phyloP scores from a whole-genome alignment of 805 yeast genomes.

The Starmerella riodocensis region DNA sequence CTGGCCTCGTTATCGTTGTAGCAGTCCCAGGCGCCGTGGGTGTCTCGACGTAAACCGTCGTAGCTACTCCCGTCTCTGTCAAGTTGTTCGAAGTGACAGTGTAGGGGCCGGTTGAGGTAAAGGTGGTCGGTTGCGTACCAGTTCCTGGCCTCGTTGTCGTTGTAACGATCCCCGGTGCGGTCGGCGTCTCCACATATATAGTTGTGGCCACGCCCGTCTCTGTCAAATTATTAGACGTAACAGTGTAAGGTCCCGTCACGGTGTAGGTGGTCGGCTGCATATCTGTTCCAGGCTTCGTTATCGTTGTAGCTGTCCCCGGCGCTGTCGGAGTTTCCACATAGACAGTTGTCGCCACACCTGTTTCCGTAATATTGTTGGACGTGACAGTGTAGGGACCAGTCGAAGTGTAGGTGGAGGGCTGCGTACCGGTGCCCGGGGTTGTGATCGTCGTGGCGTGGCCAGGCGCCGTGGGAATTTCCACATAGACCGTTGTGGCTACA shows the following conservation, averaged over 20 bases:
- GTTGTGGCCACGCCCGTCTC: neutral
- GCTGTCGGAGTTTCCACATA: constrained; percentile 3
- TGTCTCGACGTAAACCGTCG: neutral
- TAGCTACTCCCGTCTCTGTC: neutral
- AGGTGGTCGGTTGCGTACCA: neutral
- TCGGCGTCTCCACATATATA: constrained; percentile 3
- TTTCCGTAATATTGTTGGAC: neutral
- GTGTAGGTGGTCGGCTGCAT: neutral
- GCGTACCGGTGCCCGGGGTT: neutral
- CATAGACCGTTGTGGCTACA: neutral
- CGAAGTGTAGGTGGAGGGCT: neutral
- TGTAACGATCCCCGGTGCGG: neutral
- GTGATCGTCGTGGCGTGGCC: neutral
- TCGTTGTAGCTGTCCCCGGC: constrained; percentile 1
- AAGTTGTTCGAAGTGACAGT: neutral
- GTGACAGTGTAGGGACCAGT: neutral
- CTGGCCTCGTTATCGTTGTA: neutral
- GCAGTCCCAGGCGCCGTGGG: constrained; percentile 4
- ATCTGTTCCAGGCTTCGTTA: neutral
- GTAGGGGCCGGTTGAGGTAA: neutral
- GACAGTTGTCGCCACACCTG: neutral
- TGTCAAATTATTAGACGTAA: neutral
- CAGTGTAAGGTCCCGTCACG: neutral
- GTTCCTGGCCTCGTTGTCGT: constrained; percentile 1
- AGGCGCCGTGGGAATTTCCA: constrained; percentile 4